Base-by-base conservation (phyloP, 2,329 filamentous ascomycete species). In the Ascochyta koolunga region DNA sequence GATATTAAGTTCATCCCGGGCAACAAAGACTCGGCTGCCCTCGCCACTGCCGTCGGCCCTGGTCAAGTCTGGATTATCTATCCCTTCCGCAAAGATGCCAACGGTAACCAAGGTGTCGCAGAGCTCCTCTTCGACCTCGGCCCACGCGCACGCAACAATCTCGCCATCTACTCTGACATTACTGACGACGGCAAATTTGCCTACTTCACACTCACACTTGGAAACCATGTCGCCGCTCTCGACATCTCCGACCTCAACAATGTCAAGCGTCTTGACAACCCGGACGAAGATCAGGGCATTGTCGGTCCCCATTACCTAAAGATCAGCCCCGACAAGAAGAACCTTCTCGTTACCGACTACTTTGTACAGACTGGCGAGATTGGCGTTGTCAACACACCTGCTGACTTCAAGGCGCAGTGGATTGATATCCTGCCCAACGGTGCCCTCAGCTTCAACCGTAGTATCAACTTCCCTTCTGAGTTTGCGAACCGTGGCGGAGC, bases 1-100 rank as follows among this genome's bases (percentile, higher is more conserved):
- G 84, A 87, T 58, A 82, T 87, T 65, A 87, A 87, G 70, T 86
- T 86, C 73, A 87, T 87, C 57, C 85, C 84, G 1, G 81, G 82
- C 8, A 83, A 87, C 76, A 66, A 75, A 6, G 84, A 87, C 58
- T 76, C 76, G 29, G 84, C 84, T 27, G 84, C 84, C 10, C 74
- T 87, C 21, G 84, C 84, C 8, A 86, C 83, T 11, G 84, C 85
- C 15, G 84, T 87, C 18, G 79, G 81, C 27, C 78, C 82, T 3
- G 84, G 83, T 9, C 79, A 86, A 62, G 82, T 86, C 60, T 87
- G 84, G 84, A 82, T 86, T 68, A 86, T 88, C 72, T 87, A 87
- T 68, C 85, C 85, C 19, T 82, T 82, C 77, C 81, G 82, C 59
- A 80, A 76, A 56, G 78, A 85, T 62, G 67, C 76, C 7, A 76